These are phyloP conservation scores for Erodium trifolium DNA, from an alignment of 441 rosid species.

Conservation along the genomic window DNA sequence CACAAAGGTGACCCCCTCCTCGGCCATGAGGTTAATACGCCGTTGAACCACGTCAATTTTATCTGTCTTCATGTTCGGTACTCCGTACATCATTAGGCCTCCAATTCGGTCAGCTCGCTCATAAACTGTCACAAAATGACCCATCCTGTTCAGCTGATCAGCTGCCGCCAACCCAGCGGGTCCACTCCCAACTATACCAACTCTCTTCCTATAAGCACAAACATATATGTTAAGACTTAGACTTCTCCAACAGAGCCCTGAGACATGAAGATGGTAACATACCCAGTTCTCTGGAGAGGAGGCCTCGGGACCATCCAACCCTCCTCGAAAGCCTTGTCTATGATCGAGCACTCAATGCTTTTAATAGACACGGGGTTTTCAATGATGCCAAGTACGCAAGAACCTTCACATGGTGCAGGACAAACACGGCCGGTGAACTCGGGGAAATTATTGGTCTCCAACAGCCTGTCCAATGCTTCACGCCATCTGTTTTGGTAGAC, in stretches of 20 bases:
- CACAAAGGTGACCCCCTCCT: conserved; percentile 84
- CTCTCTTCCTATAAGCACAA: conserved; percentile 53
- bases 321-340: conserved; percentile 96
- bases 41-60: conserved; percentile 88
- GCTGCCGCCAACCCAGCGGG: conserved; percentile 99
- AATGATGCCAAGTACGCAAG: conserved; percentile 98
- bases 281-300: conserved; percentile 89
- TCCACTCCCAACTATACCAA: conserved; percentile 92
- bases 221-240: not conserved
- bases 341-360: conserved; percentile 86
- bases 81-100: conserved; percentile 99
- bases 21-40: conserved; percentile 84
- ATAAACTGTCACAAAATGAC: conserved; percentile 86
- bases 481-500: conserved; percentile 99
- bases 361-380: conserved; percentile 99
- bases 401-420: conserved; percentile 99
- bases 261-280: conserved; percentile 6
- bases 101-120: conserved; percentile 98
- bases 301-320: conserved; percentile 99
- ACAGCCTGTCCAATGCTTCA: conserved; percentile 88
- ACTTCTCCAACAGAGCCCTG: no score
- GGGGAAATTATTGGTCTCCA: conserved; percentile 97
- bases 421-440: conserved; percentile 99
- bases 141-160: conserved; percentile 94
- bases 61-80: conserved; percentile 99